These are phyloP conservation scores for Colletotrichum musae DNA, from an alignment of 2,329 filamentous ascomycete genomes.

Conservation along the genomic window DNA sequence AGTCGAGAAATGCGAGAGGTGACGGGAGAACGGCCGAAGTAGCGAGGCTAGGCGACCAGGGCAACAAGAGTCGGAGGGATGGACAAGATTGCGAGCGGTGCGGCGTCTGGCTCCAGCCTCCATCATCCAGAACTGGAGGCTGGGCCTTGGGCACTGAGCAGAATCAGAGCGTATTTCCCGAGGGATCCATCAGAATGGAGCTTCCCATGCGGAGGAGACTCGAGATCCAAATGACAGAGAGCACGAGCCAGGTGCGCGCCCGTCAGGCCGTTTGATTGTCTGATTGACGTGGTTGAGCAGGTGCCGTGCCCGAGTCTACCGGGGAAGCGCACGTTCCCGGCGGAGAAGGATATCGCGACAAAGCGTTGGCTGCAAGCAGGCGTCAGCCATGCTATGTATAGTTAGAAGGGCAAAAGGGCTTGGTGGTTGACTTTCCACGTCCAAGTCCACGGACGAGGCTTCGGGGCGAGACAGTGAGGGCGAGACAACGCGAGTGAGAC, in stretches of 20 bases:
- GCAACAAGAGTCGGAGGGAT: conserved; percentile 9
- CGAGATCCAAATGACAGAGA: conserved; percentile 11
- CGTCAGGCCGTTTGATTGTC: conserved; percentile 19
- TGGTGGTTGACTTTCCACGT: background rate
- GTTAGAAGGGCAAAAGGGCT: too few relatives aligned
- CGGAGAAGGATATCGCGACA: conserved; percentile 6
- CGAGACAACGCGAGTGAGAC: conserved; percentile 16
- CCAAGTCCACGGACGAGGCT: conserved; percentile 1
- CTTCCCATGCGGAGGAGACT: conserved; percentile 3
- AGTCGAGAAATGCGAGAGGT: conserved; percentile 15
- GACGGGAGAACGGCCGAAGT: conserved; percentile 20
- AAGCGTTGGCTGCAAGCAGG: conserved; percentile 15
- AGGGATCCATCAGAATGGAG: conserved; percentile 11
- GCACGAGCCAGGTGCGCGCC: conserved; percentile 33
- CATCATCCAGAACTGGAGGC: background rate
- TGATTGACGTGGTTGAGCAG: conserved; percentile 24
- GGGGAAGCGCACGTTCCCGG: conserved; percentile 21
- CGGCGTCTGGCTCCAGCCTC: background rate
- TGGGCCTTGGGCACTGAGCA: background rate
- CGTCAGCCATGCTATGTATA: background rate
- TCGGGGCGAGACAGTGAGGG: background rate
- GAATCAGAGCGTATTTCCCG: conserved; percentile 12
- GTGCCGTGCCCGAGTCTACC: conserved; percentile 13
- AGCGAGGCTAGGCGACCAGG: conserved; percentile 22
- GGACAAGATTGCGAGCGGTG: conserved; percentile 18